phyloP scores from a whole-genome alignment of 163 green algal genomes.

The Chlorella variabilis region DNA sequence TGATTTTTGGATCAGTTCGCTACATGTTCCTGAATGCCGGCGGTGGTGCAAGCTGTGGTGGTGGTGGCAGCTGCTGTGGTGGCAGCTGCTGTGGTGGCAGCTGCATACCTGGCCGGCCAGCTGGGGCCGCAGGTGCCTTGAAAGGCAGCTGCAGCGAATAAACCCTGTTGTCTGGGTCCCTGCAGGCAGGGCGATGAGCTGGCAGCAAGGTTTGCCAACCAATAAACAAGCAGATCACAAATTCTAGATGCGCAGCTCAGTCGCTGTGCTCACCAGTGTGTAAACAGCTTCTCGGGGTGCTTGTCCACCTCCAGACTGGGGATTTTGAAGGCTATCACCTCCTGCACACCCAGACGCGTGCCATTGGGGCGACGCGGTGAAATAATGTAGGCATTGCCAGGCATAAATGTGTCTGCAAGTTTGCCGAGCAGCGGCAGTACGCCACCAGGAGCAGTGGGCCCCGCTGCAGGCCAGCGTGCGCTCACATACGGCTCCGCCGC shows the following conservation, averaged over 20 bases:
- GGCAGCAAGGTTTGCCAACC: no score
- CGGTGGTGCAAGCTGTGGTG: not conserved
- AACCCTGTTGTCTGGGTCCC: conserved; percentile 87
- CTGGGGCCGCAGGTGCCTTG: conserved; percentile 49
- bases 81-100: conserved; percentile 2
- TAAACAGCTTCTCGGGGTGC: conserved; percentile 84
- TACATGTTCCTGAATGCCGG: no score
- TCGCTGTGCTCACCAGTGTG: conserved; percentile 86
- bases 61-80: not conserved
- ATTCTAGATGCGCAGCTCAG: no score
- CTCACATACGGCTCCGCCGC: conserved; percentile 94
- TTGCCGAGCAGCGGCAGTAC: no score
- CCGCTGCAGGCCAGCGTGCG: not conserved
- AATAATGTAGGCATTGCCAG: not conserved
- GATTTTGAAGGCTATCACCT: conserved; percentile 97
- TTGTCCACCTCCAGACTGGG: conserved; percentile 91
- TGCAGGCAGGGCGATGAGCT: conserved; percentile 14
- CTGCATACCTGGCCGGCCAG: not conserved
- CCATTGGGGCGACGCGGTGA: no score
- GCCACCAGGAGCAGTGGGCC: not conserved
- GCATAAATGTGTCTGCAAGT: no score
- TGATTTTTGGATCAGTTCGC: no score
- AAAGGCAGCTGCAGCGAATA: conserved; percentile 93
- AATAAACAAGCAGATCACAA: no score
- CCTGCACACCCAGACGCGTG: not conserved